Evolutionary conservation across 78 protist genomes (phyloP).

Genomic region (Dictyostelium discoideum): DNA sequence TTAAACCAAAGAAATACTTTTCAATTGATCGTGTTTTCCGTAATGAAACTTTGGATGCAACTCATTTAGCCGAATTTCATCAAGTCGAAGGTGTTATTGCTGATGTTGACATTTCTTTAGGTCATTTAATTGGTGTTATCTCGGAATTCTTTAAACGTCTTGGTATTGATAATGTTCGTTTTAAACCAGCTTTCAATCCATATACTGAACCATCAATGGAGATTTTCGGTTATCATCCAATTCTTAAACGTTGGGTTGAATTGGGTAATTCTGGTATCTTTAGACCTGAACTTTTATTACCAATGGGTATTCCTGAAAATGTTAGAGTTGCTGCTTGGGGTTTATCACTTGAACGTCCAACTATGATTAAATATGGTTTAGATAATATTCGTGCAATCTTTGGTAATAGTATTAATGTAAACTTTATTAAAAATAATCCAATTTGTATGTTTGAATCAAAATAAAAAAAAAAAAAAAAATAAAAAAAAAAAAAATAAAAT

Average conservation of each 20-base stretch:
- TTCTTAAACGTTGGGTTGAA: conserved; percentile 87
- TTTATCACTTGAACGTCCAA: conserved; percentile 97
- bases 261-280: conserved; percentile 98
- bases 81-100: conserved; percentile 99
- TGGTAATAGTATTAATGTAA: conserved; percentile 94
- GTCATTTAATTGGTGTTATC: conserved; percentile 96
- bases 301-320: conserved; percentile 99
- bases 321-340: conserved; percentile 98
- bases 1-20: conserved; percentile 96
- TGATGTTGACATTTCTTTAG: conserved; percentile 94
- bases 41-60: conserved; percentile 99
- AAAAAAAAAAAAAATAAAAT: not conserved
- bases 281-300: conserved; percentile 99
- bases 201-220: conserved; percentile 99
- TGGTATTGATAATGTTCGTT: conserved; percentile 92
- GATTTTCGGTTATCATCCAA: conserved; percentile 93
- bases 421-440: conserved; percentile 83
- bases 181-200: conserved; percentile 99
- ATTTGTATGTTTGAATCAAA: conserved; percentile 81
- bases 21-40: conserved; percentile 99
- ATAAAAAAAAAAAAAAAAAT: not conserved
- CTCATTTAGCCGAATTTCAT: conserved; percentile 99
- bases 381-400: conserved; percentile 97
- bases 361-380: conserved; percentile 97
- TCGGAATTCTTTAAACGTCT: conserved; percentile 92